Percentiles rank a stretch among this genome's conserved stretches.
Conservation (phyloP, 257 asterid genomes). For the Galeopsis tetrahit region DNA sequence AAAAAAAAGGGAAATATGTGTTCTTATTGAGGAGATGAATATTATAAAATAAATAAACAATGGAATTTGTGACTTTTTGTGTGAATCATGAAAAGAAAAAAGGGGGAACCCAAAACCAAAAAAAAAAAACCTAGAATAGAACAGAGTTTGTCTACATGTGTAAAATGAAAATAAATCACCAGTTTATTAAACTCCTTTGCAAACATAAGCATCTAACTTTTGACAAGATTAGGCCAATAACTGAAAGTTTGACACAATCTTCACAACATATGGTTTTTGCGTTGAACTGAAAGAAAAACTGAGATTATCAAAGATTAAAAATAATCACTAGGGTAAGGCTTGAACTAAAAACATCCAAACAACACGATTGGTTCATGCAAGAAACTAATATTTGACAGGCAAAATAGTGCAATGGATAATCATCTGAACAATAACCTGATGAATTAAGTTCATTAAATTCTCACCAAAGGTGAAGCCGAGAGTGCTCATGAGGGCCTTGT, state of each 20-base stretch:
- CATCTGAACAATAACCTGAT: constrained; percentile 15
- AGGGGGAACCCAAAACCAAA: constrained; percentile 19
- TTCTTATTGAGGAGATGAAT: constrained; percentile 3
- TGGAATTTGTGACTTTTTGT: constrained; percentile 6
- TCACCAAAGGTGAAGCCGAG: constrained; percentile 58
- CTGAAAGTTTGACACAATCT: constrained; percentile 5
- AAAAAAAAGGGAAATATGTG: neutral
- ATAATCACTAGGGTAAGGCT: neutral
- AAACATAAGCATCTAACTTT: constrained; percentile 8
- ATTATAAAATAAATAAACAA: too few relatives aligned
- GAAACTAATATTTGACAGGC: constrained; percentile 11
- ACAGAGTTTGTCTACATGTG: neutral
- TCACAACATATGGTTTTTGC: constrained; percentile 14
- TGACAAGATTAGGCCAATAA: constrained; percentile 21
- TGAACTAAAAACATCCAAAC: neutral
- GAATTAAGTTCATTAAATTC: constrained; percentile 26
- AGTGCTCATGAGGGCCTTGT: constrained; percentile 61
- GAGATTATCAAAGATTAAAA: neutral
- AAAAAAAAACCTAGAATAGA: constrained; percentile 17
- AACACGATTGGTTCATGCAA: neutral
- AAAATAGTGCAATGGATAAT: neutral
- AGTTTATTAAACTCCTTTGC: constrained; percentile 18
- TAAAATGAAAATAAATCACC: neutral
- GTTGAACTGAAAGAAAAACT: constrained; percentile 11
- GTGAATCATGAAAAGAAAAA: constrained; percentile 22